Percentiles rank a stretch among this genome's conserved stretches.
Evolutionary conservation across 768 basidiomycete genomes (phyloP).

Genomic region (Mycena amicta): DNA sequence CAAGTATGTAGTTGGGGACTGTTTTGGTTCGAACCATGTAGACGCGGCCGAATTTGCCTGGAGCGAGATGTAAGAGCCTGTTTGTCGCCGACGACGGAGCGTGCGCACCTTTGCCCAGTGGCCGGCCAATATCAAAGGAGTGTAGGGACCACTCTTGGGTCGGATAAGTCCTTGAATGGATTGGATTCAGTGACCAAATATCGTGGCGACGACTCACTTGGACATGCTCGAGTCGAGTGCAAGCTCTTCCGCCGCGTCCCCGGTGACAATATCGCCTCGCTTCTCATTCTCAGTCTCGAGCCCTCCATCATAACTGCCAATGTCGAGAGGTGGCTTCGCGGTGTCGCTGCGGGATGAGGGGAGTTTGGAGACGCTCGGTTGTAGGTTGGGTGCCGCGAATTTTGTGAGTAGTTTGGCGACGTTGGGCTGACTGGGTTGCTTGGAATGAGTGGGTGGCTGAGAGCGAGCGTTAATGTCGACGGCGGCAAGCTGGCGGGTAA

Average conservation of each 20-base stretch:
- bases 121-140: slow-evolving; percentile 92
- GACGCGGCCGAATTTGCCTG: slow-evolving; percentile 95
- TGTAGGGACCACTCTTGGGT: slow-evolving; percentile 85
- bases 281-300: slow-evolving; percentile 89
- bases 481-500: slow-evolving; percentile 2
- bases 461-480: background rate
- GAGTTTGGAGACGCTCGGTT: slow-evolving; percentile 36
- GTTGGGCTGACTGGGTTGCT: slow-evolving; percentile 60
- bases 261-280: slow-evolving; percentile 70
- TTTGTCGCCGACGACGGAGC: background rate
- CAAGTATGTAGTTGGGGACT: slow-evolving; percentile 89
- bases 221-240: slow-evolving; percentile 84
- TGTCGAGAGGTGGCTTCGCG: slow-evolving; percentile 56
- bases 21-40: slow-evolving; percentile 96
- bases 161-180: slow-evolving; percentile 54
- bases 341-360: slow-evolving; percentile 39
- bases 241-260: slow-evolving; percentile 78
- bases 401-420: slow-evolving; percentile 76
- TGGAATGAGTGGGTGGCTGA: slow-evolving; percentile 36
- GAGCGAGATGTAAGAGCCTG: background rate
- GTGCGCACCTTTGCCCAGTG: slow-evolving; percentile 82
- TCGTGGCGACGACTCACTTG: slow-evolving; percentile 43
- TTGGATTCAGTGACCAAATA: background rate
- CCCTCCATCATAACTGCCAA: slow-evolving; percentile 95
- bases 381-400: slow-evolving; percentile 67